These are phyloP conservation scores for Amanita pseudoporphyria DNA, from an alignment of 768 basidiomycete genomes.

Conservation along the genomic window DNA sequence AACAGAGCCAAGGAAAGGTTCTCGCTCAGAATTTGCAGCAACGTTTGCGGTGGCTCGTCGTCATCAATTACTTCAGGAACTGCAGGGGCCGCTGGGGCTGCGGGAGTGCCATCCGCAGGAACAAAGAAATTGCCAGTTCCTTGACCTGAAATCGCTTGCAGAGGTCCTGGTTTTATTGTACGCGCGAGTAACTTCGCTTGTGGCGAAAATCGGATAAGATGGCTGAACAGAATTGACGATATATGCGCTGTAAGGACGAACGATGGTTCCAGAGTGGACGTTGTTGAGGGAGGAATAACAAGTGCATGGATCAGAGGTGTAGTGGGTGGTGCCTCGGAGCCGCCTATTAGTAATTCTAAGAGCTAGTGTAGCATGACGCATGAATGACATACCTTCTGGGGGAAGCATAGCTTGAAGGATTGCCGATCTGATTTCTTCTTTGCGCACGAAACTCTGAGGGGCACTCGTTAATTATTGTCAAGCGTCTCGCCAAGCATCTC, in stretches of 20 bases:
- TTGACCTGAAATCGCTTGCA: slow-evolving; percentile 20
- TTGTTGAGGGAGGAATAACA: slow-evolving; percentile 48
- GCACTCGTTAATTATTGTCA: slow-evolving; percentile 1
- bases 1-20: slow-evolving; percentile 84
- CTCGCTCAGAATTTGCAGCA: slow-evolving; percentile 83
- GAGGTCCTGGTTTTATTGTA: slow-evolving; percentile 45
- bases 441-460: slow-evolving; percentile 62
- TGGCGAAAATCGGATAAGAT: slow-evolving; percentile 62
- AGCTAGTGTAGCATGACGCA: neutral
- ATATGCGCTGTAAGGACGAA: slow-evolving; percentile 60
- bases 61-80: slow-evolving; percentile 32
- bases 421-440: slow-evolving; percentile 59
- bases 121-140: slow-evolving; percentile 53
- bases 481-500: slow-evolving; percentile 2
- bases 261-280: slow-evolving; percentile 39
- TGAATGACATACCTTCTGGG: slow-evolving; percentile 28
- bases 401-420: slow-evolving; percentile 69
- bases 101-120: slow-evolving; percentile 55
- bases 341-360: slow-evolving; percentile 13
- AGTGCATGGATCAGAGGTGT: slow-evolving; percentile 69
- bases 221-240: slow-evolving; percentile 69
- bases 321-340: slow-evolving; percentile 32
- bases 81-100: slow-evolving; percentile 22
- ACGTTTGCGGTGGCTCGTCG: slow-evolving; percentile 56
- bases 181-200: slow-evolving; percentile 57